Percentiles rank a stretch among this genome's conserved stretches.
These are phyloP conservation scores for Colletotrichum kahawae DNA, from an alignment of 2,329 filamentous ascomycete genomes.

Conservation along the genomic window DNA sequence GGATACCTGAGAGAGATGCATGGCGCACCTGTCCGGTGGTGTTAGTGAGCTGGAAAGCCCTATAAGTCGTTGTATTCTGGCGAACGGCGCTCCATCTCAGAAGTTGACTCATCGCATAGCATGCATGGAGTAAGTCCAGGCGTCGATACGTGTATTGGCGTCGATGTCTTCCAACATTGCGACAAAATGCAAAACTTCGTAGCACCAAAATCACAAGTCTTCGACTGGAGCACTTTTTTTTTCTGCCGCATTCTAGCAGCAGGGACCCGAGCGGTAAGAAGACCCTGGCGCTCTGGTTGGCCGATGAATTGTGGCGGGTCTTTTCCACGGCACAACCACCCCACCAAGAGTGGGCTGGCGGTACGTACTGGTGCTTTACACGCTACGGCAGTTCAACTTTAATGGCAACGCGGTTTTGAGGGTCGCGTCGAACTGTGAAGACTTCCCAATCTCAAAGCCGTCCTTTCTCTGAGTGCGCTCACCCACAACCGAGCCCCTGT, in stretches of 20 bases:
- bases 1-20: conserved; percentile 67
- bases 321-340: background rate
- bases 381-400: background rate
- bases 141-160: background rate
- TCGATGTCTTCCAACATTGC: background rate
- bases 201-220: background rate
- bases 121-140: background rate
- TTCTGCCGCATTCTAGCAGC: conserved; percentile 13
- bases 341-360: background rate
- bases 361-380: background rate
- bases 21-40: background rate
- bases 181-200: background rate
- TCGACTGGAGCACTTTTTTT: conserved; percentile 9
- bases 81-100: conserved; percentile 6
- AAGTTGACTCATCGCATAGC: conserved; percentile 24
- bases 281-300: background rate
- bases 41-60: background rate
- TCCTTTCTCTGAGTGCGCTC: background rate
- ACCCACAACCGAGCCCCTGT: background rate
- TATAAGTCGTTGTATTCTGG: background rate
- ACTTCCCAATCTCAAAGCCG: background rate
- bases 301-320: background rate
- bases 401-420: conserved; percentile 15
- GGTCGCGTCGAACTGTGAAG: background rate
- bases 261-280: conserved; percentile 14